Conservation (phyloP, 2,329 filamentous ascomycete genomes). For the Cladophialophora carrionii region DNA sequence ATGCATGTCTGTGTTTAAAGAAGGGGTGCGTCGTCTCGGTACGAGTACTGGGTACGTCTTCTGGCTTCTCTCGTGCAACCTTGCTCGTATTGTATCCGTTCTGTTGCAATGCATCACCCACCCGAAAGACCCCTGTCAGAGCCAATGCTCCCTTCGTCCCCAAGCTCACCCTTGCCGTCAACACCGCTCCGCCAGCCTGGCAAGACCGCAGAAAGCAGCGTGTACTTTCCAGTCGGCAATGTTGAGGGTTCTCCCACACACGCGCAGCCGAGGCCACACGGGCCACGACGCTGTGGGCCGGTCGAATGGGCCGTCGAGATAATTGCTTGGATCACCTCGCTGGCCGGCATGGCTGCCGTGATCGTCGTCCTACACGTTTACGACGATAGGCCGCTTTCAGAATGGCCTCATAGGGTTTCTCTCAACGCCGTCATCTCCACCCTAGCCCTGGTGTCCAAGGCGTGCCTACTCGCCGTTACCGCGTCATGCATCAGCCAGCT, state of each 20-base stretch:
- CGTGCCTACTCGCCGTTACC: neutral
- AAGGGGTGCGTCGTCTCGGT: neutral
- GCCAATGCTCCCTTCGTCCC: neutral
- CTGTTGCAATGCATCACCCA: neutral
- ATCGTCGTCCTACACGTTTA: neutral
- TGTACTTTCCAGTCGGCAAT: neutral
- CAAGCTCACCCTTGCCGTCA: neutral
- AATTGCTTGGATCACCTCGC: conserved; percentile 1
- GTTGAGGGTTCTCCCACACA: neutral
- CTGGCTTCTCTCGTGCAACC: neutral
- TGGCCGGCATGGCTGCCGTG: neutral
- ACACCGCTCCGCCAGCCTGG: neutral
- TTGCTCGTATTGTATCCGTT: neutral
- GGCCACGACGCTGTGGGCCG: neutral
- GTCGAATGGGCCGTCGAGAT: neutral
- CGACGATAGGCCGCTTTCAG: neutral
- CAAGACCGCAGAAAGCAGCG: neutral
- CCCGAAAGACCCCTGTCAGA: neutral
- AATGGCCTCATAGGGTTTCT: neutral
- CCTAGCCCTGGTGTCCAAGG: neutral
- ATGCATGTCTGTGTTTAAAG: neutral
- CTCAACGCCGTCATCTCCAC: conserved; percentile 3
- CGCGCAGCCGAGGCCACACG: neutral
- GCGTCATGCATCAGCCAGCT: neutral
- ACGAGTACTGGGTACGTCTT: no score